Base-by-base conservation (phyloP, 805 yeast species). In the Clavispora fructus region DNA sequence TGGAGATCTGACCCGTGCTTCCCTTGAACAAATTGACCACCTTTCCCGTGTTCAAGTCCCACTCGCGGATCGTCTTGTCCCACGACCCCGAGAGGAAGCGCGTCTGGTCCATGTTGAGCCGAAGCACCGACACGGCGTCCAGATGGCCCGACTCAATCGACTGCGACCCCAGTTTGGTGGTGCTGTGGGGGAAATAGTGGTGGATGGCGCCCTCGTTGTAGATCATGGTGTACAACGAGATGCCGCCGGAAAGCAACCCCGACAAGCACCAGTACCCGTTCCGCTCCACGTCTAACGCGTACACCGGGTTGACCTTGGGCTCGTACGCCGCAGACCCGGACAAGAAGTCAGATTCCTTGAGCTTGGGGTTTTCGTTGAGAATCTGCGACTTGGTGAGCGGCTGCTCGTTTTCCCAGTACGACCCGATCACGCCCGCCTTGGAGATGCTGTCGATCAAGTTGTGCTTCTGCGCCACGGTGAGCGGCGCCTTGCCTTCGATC, bases 371-470 rank as follows among this genome's bases (percentile, higher is more conserved):
- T 19, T 54, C 38, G 26, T 69, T 76, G 63, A 51, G 60, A 40
- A 56, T 59, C 48, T 72, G 71, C 47, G 74, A 59, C 50, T 69
- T 70, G 29, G 73, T 65, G 46, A 80, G 69, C 0, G 98, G 97
- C 57, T 90, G 87, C 67, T 94, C 98, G 64, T 94, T 94, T 60
- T 92, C 98, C 97, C 97, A 94, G 68, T 89, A 92, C 0, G 94
- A 84, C 13, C 77, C 61, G 6, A 91, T 67, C 6, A 88, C 83
- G 7, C 98, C 99, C 0, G 90, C 94, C 58, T 85, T 84, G 8
- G 85, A 77, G 29, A 94, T 79, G 1, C 94, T 79, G 61, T 94
- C 99, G 23, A 89, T 89, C 42, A 90, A 72, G 41, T 87, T 85
- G 63, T 94, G 98, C 58, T 80, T 81, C 63, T 94, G 99, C 2